phyloP scores from a whole-genome alignment of 2,329 filamentous ascomycete species.

The Didymella pomorum region DNA sequence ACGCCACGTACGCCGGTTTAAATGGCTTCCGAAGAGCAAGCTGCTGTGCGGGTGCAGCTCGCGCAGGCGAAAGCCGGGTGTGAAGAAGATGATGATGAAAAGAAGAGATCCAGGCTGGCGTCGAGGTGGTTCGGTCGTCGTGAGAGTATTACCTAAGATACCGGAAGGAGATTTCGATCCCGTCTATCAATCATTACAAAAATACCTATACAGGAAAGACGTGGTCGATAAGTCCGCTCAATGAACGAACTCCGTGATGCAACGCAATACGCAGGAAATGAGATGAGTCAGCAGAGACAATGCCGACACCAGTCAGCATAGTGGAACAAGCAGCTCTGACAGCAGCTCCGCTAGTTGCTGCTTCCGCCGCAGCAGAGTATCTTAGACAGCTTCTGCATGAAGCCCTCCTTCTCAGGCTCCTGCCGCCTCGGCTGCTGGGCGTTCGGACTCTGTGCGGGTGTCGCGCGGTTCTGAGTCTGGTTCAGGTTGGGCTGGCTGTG shows the following conservation, averaged over 20 bases:
- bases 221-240: slow-evolving; percentile 44
- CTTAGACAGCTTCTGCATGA: slow-evolving; percentile 93
- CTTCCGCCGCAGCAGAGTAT: slow-evolving; percentile 77
- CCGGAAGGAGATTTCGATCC: slow-evolving; percentile 47
- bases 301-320: neutral
- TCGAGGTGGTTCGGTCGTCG: slow-evolving; percentile 40
- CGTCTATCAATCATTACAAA: slow-evolving; percentile 53
- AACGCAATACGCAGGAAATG: slow-evolving; percentile 37
- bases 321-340: neutral
- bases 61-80: slow-evolving; percentile 31
- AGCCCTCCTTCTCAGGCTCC: slow-evolving; percentile 73
- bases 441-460: slow-evolving; percentile 50
- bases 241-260: slow-evolving; percentile 48
- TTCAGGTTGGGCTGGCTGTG: slow-evolving; percentile 87
- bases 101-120: slow-evolving; percentile 40
- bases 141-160: slow-evolving; percentile 48
- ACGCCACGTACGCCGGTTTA: slow-evolving; percentile 41
- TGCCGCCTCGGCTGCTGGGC: slow-evolving; percentile 64
- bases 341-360: slow-evolving; percentile 33
- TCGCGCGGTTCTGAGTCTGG: slow-evolving; percentile 63
- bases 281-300: slow-evolving; percentile 17
- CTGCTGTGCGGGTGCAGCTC: slow-evolving; percentile 31
- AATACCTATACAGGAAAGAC: slow-evolving; percentile 51
- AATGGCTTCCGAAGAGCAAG: slow-evolving; percentile 31
- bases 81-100: slow-evolving; percentile 36